Conservation (phyloP, 306 rosid species). For the Gastrolobium villosum region DNA sequence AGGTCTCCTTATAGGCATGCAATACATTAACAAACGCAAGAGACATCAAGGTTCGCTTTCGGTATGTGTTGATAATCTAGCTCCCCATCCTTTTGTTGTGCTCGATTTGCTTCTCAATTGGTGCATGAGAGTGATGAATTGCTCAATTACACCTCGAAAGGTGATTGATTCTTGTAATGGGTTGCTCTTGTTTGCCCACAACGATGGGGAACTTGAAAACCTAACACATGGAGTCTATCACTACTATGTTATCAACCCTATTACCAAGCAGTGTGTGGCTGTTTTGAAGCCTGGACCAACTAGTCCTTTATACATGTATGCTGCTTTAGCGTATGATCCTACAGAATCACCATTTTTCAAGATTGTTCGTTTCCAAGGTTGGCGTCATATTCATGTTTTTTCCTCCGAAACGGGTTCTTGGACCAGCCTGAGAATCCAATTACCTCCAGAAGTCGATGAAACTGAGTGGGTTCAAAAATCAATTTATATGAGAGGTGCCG, state of each 20-base stretch:
- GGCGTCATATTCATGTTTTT: too few relatives aligned
- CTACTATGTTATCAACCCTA: slow-evolving; percentile 1
- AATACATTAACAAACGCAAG: background rate
- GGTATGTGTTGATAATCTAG: background rate
- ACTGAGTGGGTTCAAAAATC: too few relatives aligned
- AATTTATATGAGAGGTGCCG: too few relatives aligned
- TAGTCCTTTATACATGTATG: background rate
- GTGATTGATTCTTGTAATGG: background rate
- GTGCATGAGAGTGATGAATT: background rate
- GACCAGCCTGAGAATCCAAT: too few relatives aligned
- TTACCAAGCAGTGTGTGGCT: slow-evolving; percentile 13
- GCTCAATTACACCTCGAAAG: background rate
- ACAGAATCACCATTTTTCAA: too few relatives aligned
- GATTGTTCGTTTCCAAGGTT: too few relatives aligned
- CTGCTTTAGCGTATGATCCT: too few relatives aligned
- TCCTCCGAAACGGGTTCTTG: too few relatives aligned
- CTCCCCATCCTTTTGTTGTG: background rate
- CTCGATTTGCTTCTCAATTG: background rate
- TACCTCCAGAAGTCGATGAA: too few relatives aligned
- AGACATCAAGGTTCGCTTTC: background rate
- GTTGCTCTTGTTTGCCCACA: background rate
- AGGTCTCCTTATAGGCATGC: background rate
- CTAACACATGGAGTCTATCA: background rate
- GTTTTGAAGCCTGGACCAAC: background rate
- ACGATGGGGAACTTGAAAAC: background rate